Evolutionary conservation across 1,284 basidiomycete genomes (phyloP).

Genomic region (Tilletia indica): DNA sequence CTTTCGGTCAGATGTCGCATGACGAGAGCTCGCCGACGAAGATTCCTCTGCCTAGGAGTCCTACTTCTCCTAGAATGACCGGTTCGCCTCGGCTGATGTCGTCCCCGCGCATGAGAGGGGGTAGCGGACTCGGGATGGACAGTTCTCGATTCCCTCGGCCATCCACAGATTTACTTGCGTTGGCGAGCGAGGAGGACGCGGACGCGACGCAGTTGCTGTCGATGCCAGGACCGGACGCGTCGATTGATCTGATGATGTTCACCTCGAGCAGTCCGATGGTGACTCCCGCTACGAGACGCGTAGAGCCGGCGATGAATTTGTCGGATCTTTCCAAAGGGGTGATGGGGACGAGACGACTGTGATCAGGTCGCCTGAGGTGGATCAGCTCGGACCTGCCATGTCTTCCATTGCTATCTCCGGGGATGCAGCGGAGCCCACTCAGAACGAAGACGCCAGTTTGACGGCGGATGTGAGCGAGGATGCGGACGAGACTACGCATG

Average conservation of each 20-base stretch:
- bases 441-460: not conserved
- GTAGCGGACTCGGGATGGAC: not conserved
- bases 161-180: not conserved
- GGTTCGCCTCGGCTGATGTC: not conserved
- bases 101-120: not conserved
- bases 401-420: not conserved
- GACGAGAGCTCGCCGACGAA: not conserved
- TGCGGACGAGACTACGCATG: conserved; percentile 14
- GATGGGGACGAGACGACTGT: not conserved
- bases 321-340: not conserved
- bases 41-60: not conserved
- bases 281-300: not conserved
- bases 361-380: not conserved
- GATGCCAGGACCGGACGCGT: conserved; percentile 28
- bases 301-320: too few relatives aligned
- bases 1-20: not conserved
- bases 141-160: not conserved
- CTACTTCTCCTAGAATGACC: not conserved
- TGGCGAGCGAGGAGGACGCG: not conserved
- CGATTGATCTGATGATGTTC: conserved; percentile 45
- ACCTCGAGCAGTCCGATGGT: not conserved
- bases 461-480: not conserved
- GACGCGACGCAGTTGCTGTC: conserved; percentile 7
- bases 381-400: not conserved
- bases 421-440: too few relatives aligned